Conservation (phyloP, 176 grass and related monocot genomes). For the Echinochloa phyllopogon region DNA sequence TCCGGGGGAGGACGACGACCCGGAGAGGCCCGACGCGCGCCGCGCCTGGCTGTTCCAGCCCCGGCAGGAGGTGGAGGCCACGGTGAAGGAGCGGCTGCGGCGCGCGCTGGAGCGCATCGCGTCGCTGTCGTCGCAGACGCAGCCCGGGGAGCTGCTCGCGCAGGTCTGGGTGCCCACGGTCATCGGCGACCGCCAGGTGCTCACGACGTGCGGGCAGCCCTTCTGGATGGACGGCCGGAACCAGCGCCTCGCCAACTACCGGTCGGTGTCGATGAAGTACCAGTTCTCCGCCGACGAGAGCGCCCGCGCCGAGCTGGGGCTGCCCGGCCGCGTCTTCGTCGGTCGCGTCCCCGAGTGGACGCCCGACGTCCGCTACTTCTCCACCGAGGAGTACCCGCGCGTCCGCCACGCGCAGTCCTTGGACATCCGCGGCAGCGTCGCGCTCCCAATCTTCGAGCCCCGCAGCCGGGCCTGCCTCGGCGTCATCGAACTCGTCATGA, state of each 20-base stretch:
- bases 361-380: conserved; percentile 91
- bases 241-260: conserved; percentile 66
- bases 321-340: conserved; percentile 91
- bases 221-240: conserved; percentile 65
- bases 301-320: conserved; percentile 52
- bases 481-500: conserved; percentile 90
- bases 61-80: not conserved
- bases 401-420: conserved; percentile 66
- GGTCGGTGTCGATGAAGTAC: conserved; percentile 65
- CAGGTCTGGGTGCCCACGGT: conserved; percentile 83
- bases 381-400: conserved; percentile 77
- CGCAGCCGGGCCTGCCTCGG: conserved; percentile 68
- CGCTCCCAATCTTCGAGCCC: conserved; percentile 77
- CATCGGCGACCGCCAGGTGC: conserved; percentile 73
- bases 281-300: conserved; percentile 86
- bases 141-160: conserved; percentile 64
- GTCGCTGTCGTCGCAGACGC: conserved; percentile 52
- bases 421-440: conserved; percentile 81
- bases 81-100: conserved; percentile 70
- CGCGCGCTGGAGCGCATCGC: conserved; percentile 71
- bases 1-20: not conserved
- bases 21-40: not conserved
- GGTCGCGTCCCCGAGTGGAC: conserved; percentile 91
- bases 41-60: conserved; percentile 41
- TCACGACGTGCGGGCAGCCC: conserved; percentile 88